Base-by-base conservation (phyloP, 139 green algal species). In the Asterochloris sp. region DNA sequence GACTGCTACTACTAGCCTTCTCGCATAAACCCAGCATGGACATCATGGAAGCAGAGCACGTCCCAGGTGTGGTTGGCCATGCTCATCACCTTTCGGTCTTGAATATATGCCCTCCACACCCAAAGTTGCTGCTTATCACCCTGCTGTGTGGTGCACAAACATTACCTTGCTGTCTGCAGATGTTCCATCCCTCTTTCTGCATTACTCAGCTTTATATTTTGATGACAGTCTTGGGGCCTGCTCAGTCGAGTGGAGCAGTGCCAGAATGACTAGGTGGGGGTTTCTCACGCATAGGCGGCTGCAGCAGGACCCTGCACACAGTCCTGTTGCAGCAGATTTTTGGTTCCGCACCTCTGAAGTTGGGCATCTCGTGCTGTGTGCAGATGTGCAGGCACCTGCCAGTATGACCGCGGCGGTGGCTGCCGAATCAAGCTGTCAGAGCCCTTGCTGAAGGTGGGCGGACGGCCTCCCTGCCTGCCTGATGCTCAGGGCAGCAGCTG, bases 181-280 rank as follows among this genome's bases (percentile, higher is more conserved):
- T 62, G 89, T 96, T 6, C 79, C 91, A 60, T 62, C 85, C 10
- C 85, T 97, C 23, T 97, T 97, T 29, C 23, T 78, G 15, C 83
- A 93, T 74, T 97, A 95, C 87, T 93, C 92, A 68, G 29, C 86
- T 1, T 69, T 97, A 0, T 97, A 97, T 78, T 97, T 97, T 63
- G 78, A 89, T 17, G 68, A 78, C 21, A 83, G 78, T 8, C 83
- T 96, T 0, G 89, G 84, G 1, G 91, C 87, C 17, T 92, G 87
- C 80, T 90, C 73, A 0, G 94, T 98, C 1, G 88, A 96, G 75
- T 98, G 94, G 94, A 92, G 85, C 81, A 91, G 78, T 23, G 79
- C 62, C 9, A 82, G 92, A 4, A 98, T 98, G 94, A 98, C 94
- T 0, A 68, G 87, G 86, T 97, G 87, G 63, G 83, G 85, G 61